Base-by-base conservation (phyloP, 768 basidiomycete species). In the Hericium erinaceus region DNA sequence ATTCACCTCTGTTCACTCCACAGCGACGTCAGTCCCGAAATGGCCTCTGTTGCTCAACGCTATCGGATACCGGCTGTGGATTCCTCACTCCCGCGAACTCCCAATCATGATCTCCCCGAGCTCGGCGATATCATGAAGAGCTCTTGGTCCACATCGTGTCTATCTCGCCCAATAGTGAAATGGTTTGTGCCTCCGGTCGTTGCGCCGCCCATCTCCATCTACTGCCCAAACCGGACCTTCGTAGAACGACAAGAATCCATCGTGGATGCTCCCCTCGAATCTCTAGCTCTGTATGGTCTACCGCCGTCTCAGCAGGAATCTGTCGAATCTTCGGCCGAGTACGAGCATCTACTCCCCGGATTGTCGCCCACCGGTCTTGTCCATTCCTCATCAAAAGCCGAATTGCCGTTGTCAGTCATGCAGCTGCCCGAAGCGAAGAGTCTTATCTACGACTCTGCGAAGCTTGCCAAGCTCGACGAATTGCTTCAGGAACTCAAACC, bases 381-480 rank as follows among this genome's bases (percentile, higher is more conserved):
- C 57, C 76, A 74, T 28, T 72, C 68, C 39, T 90, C 94, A 1
- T 77, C 90, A 5, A 63, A 69, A 0, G 78, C 87, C 60, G 92
- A 97, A 66, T 72, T 92, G 8, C 94, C 94, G 2, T 72, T 78
- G 49, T 83, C 94, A 11, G 79, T 80, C 33, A 94, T 98, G 89
- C 85, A 87, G 61, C 89, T 98, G 39, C 97, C 97, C 3, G 92
- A 98, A 61, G 89, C 91, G 49, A 95, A 97, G 71, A 80, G 95
- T 53, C 81, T 99, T 24, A 89, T 99, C 52, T 93, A 91, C 61
- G 95, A 99, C 69, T 98, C 95, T 26, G 95, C 89, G 39, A 99
- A 99, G 72, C 83, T 99, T 38, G 92, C 93, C 40, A 82, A 90
- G 28, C 78, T 99, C 51, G 97, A 99, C 70, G 66, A 78, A 20